These are phyloP conservation scores for Lipomyces starkeyi DNA, from an alignment of 805 yeast genomes.

Conservation along the genomic window DNA sequence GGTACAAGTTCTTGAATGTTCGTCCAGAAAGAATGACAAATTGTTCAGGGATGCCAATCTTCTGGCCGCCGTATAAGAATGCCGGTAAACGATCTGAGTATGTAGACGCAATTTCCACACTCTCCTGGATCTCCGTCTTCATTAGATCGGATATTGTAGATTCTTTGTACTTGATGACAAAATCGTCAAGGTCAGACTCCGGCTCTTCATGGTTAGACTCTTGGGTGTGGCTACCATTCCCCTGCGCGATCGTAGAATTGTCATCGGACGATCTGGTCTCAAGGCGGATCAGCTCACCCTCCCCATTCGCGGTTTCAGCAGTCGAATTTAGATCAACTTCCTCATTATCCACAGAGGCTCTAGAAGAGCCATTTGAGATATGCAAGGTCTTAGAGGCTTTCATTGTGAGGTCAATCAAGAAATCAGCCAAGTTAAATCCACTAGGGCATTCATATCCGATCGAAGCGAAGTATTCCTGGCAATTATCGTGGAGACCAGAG, in stretches of 20 bases:
- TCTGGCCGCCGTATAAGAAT: conserved; percentile 42
- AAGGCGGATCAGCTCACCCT: conserved; percentile 27
- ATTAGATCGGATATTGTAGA: conserved; percentile 41
- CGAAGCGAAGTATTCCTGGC: conserved; percentile 73
- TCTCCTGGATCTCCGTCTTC: conserved; percentile 40
- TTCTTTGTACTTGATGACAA: conserved; percentile 43
- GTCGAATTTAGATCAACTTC: conserved; percentile 10
- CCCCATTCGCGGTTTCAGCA: conserved; percentile 13
- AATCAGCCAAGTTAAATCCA: conserved; percentile 94
- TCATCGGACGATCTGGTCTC: conserved; percentile 19
- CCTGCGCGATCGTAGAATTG: conserved; percentile 1
- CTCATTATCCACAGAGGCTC: background rate
- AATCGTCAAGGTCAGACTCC: conserved; percentile 38
- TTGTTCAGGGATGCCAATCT: conserved; percentile 70
- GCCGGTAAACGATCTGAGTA: conserved; percentile 24
- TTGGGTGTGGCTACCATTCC: background rate
- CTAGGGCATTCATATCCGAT: conserved; percentile 83
- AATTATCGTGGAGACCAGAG: conserved; percentile 80
- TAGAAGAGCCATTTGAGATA: conserved; percentile 14
- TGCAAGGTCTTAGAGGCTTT: conserved; percentile 47
- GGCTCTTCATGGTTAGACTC: conserved; percentile 7
- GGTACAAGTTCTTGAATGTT: conserved; percentile 87
- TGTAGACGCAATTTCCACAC: conserved; percentile 20
- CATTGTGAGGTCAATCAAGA: conserved; percentile 79
- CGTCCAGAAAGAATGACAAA: conserved; percentile 77